These are phyloP conservation scores for Camptophora hylomeconis DNA, from an alignment of 2,329 filamentous ascomycete genomes.

Conservation along the genomic window DNA sequence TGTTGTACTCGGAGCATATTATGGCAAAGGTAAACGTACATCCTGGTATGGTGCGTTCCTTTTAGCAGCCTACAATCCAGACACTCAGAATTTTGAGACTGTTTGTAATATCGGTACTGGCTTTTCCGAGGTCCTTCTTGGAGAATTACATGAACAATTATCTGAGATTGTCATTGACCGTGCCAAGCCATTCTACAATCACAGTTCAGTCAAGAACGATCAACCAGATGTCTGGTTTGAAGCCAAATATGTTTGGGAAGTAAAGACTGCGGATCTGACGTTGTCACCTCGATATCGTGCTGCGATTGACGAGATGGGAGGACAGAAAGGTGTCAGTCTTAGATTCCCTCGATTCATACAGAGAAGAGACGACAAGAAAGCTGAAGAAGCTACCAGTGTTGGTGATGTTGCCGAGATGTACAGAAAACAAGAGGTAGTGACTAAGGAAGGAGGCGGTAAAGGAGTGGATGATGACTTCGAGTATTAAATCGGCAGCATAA, in stretches of 20 bases:
- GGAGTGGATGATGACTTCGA: conserved; percentile 85
- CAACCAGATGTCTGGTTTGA: conserved; percentile 99
- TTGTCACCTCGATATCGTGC: conserved; percentile 87
- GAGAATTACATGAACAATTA: conserved; percentile 67
- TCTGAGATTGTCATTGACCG: conserved; percentile 70
- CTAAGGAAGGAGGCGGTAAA: conserved; percentile 72
- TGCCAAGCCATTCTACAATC: conserved; percentile 87
- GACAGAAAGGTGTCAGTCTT: conserved; percentile 67
- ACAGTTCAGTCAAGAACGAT: conserved; percentile 72
- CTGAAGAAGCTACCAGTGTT: conserved; percentile 73
- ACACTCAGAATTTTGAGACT: conserved; percentile 73
- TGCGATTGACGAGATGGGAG: conserved; percentile 64
- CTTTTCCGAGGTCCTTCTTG: conserved; percentile 88
- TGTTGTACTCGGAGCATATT: conserved; percentile 87
- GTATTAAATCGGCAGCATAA: no score
- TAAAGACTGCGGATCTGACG: conserved; percentile 91
- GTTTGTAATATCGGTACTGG: conserved; percentile 98
- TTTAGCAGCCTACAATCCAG: conserved; percentile 80
- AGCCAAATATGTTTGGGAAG: conserved; percentile 88
- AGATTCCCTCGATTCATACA: conserved; percentile 91
- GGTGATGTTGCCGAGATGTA: conserved; percentile 95
- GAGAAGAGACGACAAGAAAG: conserved; percentile 86
- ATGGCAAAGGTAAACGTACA: conserved; percentile 88
- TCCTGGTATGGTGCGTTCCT: conserved; percentile 93
- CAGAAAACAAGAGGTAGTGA: conserved; percentile 78